Evolutionary conservation across 768 basidiomycete genomes (phyloP), one percentile per base, ranked within the genome.

Genomic region (Antrodiella citrinella): DNA sequence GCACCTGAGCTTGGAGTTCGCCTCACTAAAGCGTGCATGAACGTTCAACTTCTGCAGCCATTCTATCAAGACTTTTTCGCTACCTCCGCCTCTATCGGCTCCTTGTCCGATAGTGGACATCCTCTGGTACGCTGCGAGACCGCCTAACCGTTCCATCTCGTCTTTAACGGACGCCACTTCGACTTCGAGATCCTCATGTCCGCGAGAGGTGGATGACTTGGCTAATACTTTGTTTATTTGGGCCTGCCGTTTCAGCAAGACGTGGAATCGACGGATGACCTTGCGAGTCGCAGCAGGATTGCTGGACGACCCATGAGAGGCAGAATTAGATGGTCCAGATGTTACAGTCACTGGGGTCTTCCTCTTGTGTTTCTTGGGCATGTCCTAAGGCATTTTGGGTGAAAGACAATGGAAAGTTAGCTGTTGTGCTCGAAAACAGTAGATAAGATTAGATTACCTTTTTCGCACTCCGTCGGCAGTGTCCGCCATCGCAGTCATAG

Each of bases 41-140:
- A 52, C 48, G 35, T 53, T 48, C 41, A 54, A 19, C 25, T 80
- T 80, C 53, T 77, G 76, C 54, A 96, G 65, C 90, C 91, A 96
- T 35, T 58, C 60, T 40, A 95, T 75, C 20, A 93, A 67, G 2
- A 92, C 70, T 60, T 80, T 87, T 59, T 94, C 87, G 59, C 86
- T 91, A 4, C 92, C 93, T 3, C 93, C 93, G 7, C 93, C 93
- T 47, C 93, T 72, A 52, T 91, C 86, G 5, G 67, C 72, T 2
- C 80, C 77, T 61, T 96, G 93, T 1, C 93, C 93, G 13, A 86
- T 72, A 48, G 68, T 76, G 25, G 91, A 93, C 76, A 92, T 89
- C 35, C 70, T 74, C 63, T 96, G 92, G 63, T 96, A 96, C 21
- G 70, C 71, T 48, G 81, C 79, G 30, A 96, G 60, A 1, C 91